Evolutionary conservation across 23 red algal genomes (phyloP).

Genomic region (Gracilaria caudata): DNA sequence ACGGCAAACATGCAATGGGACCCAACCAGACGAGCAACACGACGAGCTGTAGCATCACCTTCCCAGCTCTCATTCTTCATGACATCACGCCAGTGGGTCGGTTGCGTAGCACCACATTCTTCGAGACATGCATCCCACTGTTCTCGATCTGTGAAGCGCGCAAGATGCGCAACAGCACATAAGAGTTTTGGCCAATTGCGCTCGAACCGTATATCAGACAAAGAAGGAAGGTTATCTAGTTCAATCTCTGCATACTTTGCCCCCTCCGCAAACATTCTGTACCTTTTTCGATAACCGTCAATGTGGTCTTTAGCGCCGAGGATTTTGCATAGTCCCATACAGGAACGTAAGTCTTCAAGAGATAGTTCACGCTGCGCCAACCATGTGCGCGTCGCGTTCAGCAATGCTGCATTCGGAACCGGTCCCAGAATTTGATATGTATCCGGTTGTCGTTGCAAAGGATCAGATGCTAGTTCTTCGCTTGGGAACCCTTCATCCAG

Average conservation of each 20-base stretch:
- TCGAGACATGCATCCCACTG: slow-evolving; percentile 32
- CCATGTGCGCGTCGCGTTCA: slow-evolving; percentile 9
- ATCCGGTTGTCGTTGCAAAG: neutral
- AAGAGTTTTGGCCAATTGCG: slow-evolving; percentile 42
- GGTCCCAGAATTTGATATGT: slow-evolving; percentile 15
- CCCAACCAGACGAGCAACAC: neutral
- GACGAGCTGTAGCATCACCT: slow-evolving; percentile 6
- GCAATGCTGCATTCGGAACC: neutral
- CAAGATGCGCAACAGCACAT: slow-evolving; percentile 34
- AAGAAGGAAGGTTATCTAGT: slow-evolving; percentile 1
- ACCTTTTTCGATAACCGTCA: slow-evolving; percentile 11
- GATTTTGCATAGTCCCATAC: neutral
- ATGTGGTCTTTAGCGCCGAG: neutral
- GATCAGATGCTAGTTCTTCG: neutral
- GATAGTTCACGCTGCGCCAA: neutral
- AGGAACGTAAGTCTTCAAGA: slow-evolving; percentile 13
- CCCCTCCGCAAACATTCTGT: slow-evolving; percentile 9
- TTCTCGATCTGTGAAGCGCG: neutral
- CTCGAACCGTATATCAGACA: slow-evolving; percentile 26
- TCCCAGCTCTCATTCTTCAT: slow-evolving; percentile 33
- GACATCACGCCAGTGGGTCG: slow-evolving; percentile 21
- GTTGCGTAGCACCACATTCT: neutral
- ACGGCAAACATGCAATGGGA: slow-evolving; percentile 26
- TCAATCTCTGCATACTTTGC: neutral
- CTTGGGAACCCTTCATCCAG: neutral